phyloP scores from a whole-genome alignment of 2,329 filamentous ascomycete species.

The Macroventuria anomochaeta region DNA sequence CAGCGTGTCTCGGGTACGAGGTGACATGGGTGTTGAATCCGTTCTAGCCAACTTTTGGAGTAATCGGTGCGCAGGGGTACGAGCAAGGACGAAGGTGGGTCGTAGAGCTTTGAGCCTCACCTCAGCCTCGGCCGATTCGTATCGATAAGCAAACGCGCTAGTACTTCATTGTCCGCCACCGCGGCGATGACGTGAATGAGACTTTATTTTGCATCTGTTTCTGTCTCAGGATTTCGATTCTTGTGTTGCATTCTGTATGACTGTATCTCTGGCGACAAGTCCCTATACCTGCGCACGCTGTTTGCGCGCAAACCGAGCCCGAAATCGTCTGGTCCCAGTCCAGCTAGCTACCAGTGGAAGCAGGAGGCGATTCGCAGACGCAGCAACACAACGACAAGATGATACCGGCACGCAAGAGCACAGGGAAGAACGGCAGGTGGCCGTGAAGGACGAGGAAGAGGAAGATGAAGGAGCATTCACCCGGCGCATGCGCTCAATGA shows the following conservation, averaged over 20 bases:
- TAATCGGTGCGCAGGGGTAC: not conserved
- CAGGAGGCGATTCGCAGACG: slow-evolving; percentile 33
- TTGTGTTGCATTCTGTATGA: slow-evolving; percentile 36
- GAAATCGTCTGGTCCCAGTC: slow-evolving; percentile 9
- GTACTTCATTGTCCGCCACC: slow-evolving; percentile 6
- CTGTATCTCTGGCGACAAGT: slow-evolving; percentile 25
- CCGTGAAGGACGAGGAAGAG: slow-evolving; percentile 24
- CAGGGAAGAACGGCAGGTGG: not conserved
- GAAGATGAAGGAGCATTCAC: slow-evolving; percentile 62
- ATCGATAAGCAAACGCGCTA: slow-evolving; percentile 17
- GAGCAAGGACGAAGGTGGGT: not conserved
- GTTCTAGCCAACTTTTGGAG: not conserved
- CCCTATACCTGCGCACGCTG: slow-evolving; percentile 50
- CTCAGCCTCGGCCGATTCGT: slow-evolving; percentile 7
- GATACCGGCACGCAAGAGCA: slow-evolving; percentile 5
- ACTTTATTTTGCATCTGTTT: slow-evolving; percentile 10
- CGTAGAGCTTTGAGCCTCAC: not conserved
- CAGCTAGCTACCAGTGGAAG: slow-evolving; percentile 12
- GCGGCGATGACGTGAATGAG: slow-evolving; percentile 24
- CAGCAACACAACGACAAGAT: slow-evolving; percentile 23
- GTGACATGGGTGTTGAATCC: not conserved
- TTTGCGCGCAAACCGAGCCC: slow-evolving; percentile 42
- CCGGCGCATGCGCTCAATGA: slow-evolving; percentile 64
- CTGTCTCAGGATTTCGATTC: not conserved
- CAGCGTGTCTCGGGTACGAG: slow-evolving; percentile 3